Percentiles rank a stretch among this genome's conserved stretches.
phyloP scores from a whole-genome alignment of 768 basidiomycete species.

The Phlebiopsis flavidoalba region DNA sequence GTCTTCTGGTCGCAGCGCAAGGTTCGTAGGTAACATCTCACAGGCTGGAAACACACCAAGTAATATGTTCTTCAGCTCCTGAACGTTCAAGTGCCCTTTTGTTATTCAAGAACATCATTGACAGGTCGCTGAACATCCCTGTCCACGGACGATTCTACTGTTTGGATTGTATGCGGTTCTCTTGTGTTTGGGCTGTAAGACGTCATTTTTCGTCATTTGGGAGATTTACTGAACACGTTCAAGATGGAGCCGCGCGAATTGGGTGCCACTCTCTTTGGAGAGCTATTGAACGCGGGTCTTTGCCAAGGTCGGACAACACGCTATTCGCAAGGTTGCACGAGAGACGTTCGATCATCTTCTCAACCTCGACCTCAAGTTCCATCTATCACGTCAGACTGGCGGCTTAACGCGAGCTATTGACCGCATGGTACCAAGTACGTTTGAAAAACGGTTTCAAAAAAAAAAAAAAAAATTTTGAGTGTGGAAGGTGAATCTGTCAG shows the following conservation, averaged over 20 bases:
- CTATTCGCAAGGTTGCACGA: conserved; percentile 91
- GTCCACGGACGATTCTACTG: conserved; percentile 69
- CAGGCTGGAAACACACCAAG: background rate
- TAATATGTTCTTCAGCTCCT: conserved; percentile 53
- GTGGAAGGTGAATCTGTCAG: background rate
- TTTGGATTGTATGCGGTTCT: conserved; percentile 89
- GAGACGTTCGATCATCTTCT: conserved; percentile 94
- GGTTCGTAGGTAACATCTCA: conserved; percentile 37
- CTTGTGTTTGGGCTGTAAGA: conserved; percentile 88
- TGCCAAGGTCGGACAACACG: conserved; percentile 91
- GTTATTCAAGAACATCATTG: conserved; percentile 89
- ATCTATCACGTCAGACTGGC: conserved; percentile 90
- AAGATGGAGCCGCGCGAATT: conserved; percentile 89
- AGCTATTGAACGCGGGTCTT: conserved; percentile 94
- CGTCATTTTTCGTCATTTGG: background rate
- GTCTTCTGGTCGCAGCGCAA: conserved; percentile 80
- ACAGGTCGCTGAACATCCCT: conserved; percentile 83
- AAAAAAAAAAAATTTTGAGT: too few species aligned
- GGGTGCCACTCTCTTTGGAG: conserved; percentile 86
- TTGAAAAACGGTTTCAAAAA: background rate
- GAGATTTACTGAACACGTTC: background rate
- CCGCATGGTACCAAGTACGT: conserved; percentile 91
- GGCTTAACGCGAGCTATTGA: conserved; percentile 96
- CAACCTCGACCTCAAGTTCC: conserved; percentile 87
- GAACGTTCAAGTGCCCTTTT: conserved; percentile 98